Evolutionary conservation across 2,329 filamentous ascomycete genomes (phyloP), one percentile per base, ranked within the genome.

Genomic region (Aspergillus sergii): DNA sequence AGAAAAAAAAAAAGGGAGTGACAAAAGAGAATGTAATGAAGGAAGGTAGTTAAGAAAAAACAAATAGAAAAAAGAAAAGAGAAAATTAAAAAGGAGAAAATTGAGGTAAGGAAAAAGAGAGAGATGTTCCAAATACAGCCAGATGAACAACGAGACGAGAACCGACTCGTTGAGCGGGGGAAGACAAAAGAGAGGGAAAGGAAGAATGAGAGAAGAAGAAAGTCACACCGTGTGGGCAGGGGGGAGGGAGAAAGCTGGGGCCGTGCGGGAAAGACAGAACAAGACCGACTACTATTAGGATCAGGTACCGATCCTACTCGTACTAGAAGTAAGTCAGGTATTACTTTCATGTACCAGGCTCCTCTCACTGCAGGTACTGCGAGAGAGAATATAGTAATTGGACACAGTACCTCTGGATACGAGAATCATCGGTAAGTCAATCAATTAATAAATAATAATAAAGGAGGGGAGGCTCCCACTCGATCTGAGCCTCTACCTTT

Each of bases 131-230:
- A 57, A 64, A 64, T 66, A 66, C 68, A 48, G 83, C 58, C 60
- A 85, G 67, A 81, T 85, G 54, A 84, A 82, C 73, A 85, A 85
- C 64, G 64, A 72, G 68, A 68, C 65, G 66, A 63, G 60, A 66
- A 62, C 55, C 67, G 71, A 72, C 72, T 75, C 71, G 71, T 70
- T 70, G 71, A 70, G 74, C 71, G 73, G 74, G 73, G 73, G 73
- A 72, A 71, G 71, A 69, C 71, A 63, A 70, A 67, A 71, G 69
- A 66, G 54, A 68, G 59, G 65, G 64, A 70, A 69, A 72, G 67
- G 62, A 73, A 62, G 65, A 69, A 63, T 65, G 69, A 62, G 67
- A 53, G 59, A 28, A 60, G 69, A 67, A n/a, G 68, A 64, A 63
- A 62, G 63, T 64, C 58, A 66, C 46, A 45, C 39, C 28, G 57